Evolutionary conservation across 1,139 yeast species (phyloP).

Genomic region (Protomyces inundatus): DNA sequence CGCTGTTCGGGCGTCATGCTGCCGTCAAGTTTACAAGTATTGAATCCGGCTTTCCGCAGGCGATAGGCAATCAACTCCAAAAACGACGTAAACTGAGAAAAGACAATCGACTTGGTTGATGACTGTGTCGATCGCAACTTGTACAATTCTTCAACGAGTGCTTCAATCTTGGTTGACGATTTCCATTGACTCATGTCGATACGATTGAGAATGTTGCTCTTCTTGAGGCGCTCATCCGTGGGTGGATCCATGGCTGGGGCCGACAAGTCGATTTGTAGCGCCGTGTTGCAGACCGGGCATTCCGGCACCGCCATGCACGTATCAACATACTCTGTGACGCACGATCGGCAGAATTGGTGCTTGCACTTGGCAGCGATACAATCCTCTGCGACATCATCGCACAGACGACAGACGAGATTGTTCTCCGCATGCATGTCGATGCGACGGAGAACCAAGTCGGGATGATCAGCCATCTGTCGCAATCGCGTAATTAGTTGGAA

Average conservation of each 20-base stretch:
- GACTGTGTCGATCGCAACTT: slow-evolving; percentile 76
- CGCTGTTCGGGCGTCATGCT: slow-evolving; percentile 95
- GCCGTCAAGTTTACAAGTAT: slow-evolving; percentile 89
- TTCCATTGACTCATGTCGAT: slow-evolving; percentile 84
- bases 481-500: slow-evolving; percentile 91
- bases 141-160: slow-evolving; percentile 86
- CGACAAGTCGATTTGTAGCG: slow-evolving; percentile 78
- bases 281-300: slow-evolving; percentile 95
- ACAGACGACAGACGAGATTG: slow-evolving; percentile 77
- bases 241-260: slow-evolving; percentile 83
- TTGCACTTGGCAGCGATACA: slow-evolving; percentile 92
- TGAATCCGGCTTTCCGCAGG: slow-evolving; percentile 84
- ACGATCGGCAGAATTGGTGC: slow-evolving; percentile 85
- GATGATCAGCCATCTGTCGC: slow-evolving; percentile 98
- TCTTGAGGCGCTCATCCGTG: slow-evolving; percentile 53
- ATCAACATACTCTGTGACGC: slow-evolving; percentile 80
- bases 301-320: slow-evolving; percentile 57
- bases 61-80: slow-evolving; percentile 94
- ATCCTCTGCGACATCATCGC: slow-evolving; percentile 98
- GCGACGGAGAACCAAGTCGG: slow-evolving; percentile 72
- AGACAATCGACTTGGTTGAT: slow-evolving; percentile 91
- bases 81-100: slow-evolving; percentile 96
- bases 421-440: slow-evolving; percentile 45
- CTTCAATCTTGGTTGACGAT: slow-evolving; percentile 93
- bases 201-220: slow-evolving; percentile 82